phyloP scores from a whole-genome alignment of 129 eudicot genomes.

The Daucus carota region DH1_v3.0 NC_030387.2:26094001-26094500 shows the following conservation, averaged over 20 bases:
- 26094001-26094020: not conserved
- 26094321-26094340: not conserved
- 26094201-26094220: not conserved
- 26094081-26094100: not conserved
- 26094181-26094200: not conserved
- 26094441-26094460: not conserved
- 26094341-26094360: not conserved
- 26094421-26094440: not conserved
- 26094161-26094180: not conserved
- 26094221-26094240: not conserved
- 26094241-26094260: no score
- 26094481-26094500: not conserved
- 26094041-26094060: not conserved
- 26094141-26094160: not conserved
- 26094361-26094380: not conserved
- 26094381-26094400: not conserved
- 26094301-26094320: not conserved
- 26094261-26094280: not conserved
- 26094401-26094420: not conserved
- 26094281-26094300: not conserved
- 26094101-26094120: not conserved
- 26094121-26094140: not conserved
- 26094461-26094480: not conserved
- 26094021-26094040: not conserved
- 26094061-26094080: not conserved